Evolutionary conservation across 306 rosid genomes (phyloP).

Genomic region (Acmispon strigosus): DNA sequence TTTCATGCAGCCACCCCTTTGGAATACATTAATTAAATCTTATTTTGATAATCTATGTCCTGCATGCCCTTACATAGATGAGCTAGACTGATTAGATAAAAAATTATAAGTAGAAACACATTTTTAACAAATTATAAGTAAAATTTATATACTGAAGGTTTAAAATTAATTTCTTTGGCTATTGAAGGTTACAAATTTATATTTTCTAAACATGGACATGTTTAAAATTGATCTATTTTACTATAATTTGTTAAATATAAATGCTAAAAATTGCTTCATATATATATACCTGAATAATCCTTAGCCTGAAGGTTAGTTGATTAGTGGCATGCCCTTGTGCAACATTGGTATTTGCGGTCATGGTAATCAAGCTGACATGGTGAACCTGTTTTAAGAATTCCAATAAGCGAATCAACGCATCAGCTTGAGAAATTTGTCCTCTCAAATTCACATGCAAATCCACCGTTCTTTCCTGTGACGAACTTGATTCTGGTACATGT

Average conservation of each 20-base stretch:
- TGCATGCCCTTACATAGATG: neutral
- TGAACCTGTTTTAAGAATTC: slow-evolving; percentile 52
- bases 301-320: slow-evolving; percentile 53
- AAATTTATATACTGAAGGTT: too few relatives aligned
- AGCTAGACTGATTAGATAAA: too few relatives aligned
- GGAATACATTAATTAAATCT: neutral
- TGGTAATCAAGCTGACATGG: slow-evolving; percentile 48
- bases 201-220: neutral
- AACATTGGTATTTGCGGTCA: slow-evolving; percentile 47
- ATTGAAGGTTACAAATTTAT: too few relatives aligned
- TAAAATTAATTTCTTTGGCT: too few relatives aligned
- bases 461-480: slow-evolving; percentile 35
- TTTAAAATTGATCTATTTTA: neutral
- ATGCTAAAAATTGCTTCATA: neutral
- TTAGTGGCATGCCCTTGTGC: slow-evolving; percentile 27
- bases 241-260: neutral
- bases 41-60: neutral
- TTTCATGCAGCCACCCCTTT: slow-evolving; percentile 5
- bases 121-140: too few relatives aligned
- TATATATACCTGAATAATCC: slow-evolving; percentile 73
- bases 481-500: slow-evolving; percentile 39
- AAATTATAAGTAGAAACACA: too few relatives aligned
- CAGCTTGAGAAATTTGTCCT: slow-evolving; percentile 39
- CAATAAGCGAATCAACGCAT: slow-evolving; percentile 47
- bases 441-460: slow-evolving; percentile 57